Conservation (phyloP, 2,329 filamentous ascomycete species). For the Fusarium sp. region DNA sequence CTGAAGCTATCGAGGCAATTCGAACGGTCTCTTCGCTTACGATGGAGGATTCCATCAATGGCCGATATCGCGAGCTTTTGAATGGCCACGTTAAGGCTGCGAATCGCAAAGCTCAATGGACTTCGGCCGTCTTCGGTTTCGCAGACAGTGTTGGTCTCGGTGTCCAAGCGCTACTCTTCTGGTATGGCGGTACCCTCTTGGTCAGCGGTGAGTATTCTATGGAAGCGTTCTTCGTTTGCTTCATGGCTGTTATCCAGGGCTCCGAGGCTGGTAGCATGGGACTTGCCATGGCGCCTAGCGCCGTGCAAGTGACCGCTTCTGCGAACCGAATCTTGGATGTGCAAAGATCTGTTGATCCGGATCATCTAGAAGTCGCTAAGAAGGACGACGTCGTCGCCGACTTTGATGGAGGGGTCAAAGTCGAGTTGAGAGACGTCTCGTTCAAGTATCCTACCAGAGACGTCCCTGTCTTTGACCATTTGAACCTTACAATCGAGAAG, state of each 20-base stretch:
- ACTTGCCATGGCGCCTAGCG: constrained; percentile 33
- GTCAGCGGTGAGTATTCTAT: constrained; percentile 50
- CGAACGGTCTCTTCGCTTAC: constrained; percentile 71
- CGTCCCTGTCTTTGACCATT: constrained; percentile 66
- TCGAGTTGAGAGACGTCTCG: constrained; percentile 67
- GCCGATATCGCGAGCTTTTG: constrained; percentile 53
- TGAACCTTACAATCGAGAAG: constrained; percentile 73
- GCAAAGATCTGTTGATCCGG: constrained; percentile 11
- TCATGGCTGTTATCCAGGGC: constrained; percentile 64
- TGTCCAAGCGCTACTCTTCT: constrained; percentile 66
- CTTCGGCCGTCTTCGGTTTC: constrained; percentile 51
- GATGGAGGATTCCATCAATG: constrained; percentile 67
- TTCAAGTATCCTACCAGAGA: constrained; percentile 72
- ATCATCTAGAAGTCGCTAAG: neutral
- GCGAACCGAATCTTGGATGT: constrained; percentile 49
- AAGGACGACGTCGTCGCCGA: constrained; percentile 49
- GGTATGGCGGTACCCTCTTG: constrained; percentile 55
- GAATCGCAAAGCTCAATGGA: constrained; percentile 49
- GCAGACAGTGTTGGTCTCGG: constrained; percentile 53
- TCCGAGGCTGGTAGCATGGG: constrained; percentile 55
- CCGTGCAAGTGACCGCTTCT: constrained; percentile 37
- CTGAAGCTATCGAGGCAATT: constrained; percentile 71
- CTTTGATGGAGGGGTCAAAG: constrained; percentile 62
- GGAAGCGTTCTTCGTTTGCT: constrained; percentile 65
- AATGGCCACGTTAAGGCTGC: constrained; percentile 50